Conservation (phyloP, 192 early-diverging fungal species). For the Coemansia sp. region DNA sequence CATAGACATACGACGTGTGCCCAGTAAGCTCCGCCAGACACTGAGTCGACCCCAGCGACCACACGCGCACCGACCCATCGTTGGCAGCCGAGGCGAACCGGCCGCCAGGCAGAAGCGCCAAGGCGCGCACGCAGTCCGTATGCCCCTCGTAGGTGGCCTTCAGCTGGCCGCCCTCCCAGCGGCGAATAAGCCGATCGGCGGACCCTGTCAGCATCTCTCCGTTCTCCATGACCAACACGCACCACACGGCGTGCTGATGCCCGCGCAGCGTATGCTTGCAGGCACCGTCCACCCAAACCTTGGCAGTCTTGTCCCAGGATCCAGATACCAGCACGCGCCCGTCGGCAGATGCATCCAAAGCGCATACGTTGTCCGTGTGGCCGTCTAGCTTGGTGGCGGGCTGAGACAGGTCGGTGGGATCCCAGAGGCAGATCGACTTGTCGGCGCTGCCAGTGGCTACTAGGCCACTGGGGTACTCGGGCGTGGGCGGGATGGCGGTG, state of each 20-base stretch:
- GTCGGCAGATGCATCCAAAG: slow-evolving; percentile 61
- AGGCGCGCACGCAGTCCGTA: slow-evolving; percentile 83
- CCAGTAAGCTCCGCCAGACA: slow-evolving; percentile 74
- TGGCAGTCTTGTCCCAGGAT: slow-evolving; percentile 96
- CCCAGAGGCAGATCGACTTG: slow-evolving; percentile 79
- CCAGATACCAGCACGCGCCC: slow-evolving; percentile 81
- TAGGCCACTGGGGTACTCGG: slow-evolving; percentile 69
- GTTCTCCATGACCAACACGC: slow-evolving; percentile 73
- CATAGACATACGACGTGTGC: slow-evolving; percentile 94
- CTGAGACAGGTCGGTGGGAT: slow-evolving; percentile 57
- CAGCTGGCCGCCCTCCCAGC: slow-evolving; percentile 75
- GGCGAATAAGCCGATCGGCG: slow-evolving; percentile 87
- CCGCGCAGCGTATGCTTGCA: slow-evolving; percentile 68
- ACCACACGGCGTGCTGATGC: slow-evolving; percentile 88
- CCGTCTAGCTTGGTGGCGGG: slow-evolving; percentile 72
- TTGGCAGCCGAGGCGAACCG: slow-evolving; percentile 87
- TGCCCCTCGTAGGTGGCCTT: slow-evolving; percentile 74
- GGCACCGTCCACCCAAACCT: slow-evolving; percentile 83
- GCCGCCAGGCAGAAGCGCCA: slow-evolving; percentile 60
- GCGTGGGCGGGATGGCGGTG: slow-evolving; percentile 57
- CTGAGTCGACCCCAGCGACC: slow-evolving; percentile 65
- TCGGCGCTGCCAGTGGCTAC: slow-evolving; percentile 82
- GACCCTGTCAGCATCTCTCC: slow-evolving; percentile 77
- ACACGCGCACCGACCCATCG: slow-evolving; percentile 85
- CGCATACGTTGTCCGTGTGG: slow-evolving; percentile 86